phyloP scores from a whole-genome alignment of 2,329 filamentous ascomycete genomes.

The Xylaria sp. region DNA sequence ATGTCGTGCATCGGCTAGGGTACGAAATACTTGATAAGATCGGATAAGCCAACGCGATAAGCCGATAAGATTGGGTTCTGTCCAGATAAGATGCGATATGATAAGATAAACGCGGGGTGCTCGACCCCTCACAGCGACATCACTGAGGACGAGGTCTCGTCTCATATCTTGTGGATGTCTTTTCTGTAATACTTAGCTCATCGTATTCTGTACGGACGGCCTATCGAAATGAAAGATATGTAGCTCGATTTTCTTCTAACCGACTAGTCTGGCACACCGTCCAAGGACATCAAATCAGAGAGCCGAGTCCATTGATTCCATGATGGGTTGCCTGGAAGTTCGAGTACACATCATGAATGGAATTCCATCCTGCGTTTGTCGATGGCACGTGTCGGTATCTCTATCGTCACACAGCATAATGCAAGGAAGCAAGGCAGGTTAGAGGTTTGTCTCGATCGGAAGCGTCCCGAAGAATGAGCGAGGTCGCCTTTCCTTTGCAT shows the following conservation, averaged over 20 bases:
- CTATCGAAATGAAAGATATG: too few relatives aligned
- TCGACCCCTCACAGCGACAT: background rate
- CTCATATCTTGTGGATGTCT: too few relatives aligned
- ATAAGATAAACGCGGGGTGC: background rate
- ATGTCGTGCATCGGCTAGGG: background rate
- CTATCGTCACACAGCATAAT: background rate
- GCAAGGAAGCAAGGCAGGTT: background rate
- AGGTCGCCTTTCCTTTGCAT: background rate
- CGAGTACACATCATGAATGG: background rate
- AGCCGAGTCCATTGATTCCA: too few relatives aligned
- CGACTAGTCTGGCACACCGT: background rate
- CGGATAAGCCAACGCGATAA: background rate
- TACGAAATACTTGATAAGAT: background rate
- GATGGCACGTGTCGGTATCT: background rate
- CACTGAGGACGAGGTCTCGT: background rate
- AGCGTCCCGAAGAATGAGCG: background rate
- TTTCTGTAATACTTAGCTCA: too few relatives aligned
- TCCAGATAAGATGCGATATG: too few relatives aligned
- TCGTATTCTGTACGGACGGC: too few relatives aligned
- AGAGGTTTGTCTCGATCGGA: background rate
- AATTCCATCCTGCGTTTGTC: background rate
- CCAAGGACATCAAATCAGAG: background rate
- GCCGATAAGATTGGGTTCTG: background rate
- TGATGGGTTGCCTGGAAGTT: background rate
- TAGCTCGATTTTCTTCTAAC: too few relatives aligned